A percentile compares a stretch with the other conserved stretches of the same genome.
phyloP scores from a whole-genome alignment of 805 yeast species.

The Zygosaccharomyces lentus region DNA sequence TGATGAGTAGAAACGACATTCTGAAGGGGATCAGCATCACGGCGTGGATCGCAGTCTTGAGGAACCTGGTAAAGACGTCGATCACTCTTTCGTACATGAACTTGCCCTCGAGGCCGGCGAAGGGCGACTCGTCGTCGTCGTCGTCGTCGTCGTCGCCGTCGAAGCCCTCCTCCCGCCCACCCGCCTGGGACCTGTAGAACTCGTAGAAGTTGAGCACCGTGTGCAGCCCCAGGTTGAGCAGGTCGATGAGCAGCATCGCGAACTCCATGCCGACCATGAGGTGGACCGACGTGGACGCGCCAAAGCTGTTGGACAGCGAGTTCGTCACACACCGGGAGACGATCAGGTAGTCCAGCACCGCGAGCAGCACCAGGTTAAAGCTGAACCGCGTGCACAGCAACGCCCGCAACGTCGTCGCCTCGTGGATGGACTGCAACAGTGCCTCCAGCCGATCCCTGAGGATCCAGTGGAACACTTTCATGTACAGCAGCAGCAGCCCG shows the following conservation, averaged over 20 bases:
- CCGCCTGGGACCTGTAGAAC: conserved; percentile 27
- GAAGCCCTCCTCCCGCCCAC: conserved; percentile 7
- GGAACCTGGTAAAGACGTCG: conserved; percentile 48
- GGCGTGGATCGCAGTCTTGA: conserved; percentile 44
- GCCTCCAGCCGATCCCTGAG: conserved; percentile 46
- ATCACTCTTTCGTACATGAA: conserved; percentile 53
- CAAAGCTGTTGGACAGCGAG: conserved; percentile 36
- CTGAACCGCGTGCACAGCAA: conserved; percentile 38
- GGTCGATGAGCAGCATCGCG: conserved; percentile 55
- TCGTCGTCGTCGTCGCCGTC: conserved; percentile 35
- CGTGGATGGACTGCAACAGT: conserved; percentile 42
- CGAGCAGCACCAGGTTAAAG: conserved; percentile 42
- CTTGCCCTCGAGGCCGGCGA: conserved; percentile 62
- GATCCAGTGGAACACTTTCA: conserved; percentile 76
- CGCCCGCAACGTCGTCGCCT: conserved; percentile 33
- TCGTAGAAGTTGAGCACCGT: conserved; percentile 48
- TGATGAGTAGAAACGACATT: conserved; percentile 45
- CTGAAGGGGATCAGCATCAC: conserved; percentile 45
- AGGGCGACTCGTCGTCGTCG: conserved; percentile 42
- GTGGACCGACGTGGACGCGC: conserved; percentile 47
- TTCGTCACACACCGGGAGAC: conserved; percentile 52
- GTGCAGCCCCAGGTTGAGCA: conserved; percentile 33
- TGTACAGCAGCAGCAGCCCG: conserved; percentile 41
- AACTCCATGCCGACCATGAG: conserved; percentile 74
- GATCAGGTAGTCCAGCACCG: conserved; percentile 47